phyloP scores from a whole-genome alignment of 768 basidiomycete genomes.

The Amanita polypyramis region DNA sequence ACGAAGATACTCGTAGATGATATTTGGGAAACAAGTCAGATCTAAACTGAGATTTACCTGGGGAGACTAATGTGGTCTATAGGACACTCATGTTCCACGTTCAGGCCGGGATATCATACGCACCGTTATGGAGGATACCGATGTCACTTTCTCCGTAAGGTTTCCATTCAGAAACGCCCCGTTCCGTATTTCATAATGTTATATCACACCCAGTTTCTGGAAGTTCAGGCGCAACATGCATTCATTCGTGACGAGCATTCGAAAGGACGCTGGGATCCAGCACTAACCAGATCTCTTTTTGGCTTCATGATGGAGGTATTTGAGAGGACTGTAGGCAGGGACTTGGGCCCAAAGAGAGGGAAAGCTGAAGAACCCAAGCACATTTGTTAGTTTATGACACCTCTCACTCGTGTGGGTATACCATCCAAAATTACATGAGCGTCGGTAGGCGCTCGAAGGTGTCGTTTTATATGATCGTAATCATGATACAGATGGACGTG shows the following conservation, averaged over 20 bases:
- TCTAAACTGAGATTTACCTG: not conserved
- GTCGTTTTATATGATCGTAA: slow-evolving; percentile 15
- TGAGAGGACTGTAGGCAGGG: slow-evolving; percentile 76
- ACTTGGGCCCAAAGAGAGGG: slow-evolving; percentile 60
- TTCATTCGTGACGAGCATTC: slow-evolving; percentile 89
- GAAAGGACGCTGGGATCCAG: slow-evolving; percentile 95
- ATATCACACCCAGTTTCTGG: slow-evolving; percentile 54
- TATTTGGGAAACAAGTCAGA: slow-evolving; percentile 86
- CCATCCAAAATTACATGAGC: slow-evolving; percentile 5
- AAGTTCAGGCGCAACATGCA: slow-evolving; percentile 96
- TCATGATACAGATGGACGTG: slow-evolving; percentile 35
- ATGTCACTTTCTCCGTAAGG: slow-evolving; percentile 60
- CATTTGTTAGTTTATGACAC: slow-evolving; percentile 46
- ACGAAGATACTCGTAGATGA: slow-evolving; percentile 44
- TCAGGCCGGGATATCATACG: slow-evolving; percentile 81
- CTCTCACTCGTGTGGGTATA: not conserved
- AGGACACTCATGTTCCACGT: slow-evolving; percentile 93
- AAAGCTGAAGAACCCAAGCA: slow-evolving; percentile 52
- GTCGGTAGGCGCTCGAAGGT: not conserved
- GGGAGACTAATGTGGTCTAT: not conserved
- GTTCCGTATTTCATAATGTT: not conserved
- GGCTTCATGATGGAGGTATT: slow-evolving; percentile 90
- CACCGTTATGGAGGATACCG: slow-evolving; percentile 70
- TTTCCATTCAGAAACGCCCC: not conserved
- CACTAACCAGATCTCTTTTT: slow-evolving; percentile 72